phyloP scores from a whole-genome alignment of 768 basidiomycete genomes.

The Boletus subparvulus region DNA sequence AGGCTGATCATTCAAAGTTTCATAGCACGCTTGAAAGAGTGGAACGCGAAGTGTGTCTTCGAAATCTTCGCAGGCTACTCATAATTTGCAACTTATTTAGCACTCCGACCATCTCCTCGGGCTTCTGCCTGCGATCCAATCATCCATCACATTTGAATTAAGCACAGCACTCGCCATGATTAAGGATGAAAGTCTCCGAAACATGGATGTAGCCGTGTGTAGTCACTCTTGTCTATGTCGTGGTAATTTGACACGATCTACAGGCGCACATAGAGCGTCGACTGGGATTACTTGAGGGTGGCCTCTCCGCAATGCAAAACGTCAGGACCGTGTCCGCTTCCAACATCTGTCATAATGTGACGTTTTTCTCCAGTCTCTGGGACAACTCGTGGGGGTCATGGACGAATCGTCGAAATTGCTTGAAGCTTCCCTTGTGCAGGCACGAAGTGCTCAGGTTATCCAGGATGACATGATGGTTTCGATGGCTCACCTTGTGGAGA shows the following conservation, averaged over 20 bases:
- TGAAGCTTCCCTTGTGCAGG: conserved; percentile 31
- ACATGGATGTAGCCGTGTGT: conserved; percentile 27
- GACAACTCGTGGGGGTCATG: conserved; percentile 15
- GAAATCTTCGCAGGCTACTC: neutral
- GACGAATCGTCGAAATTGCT: conserved; percentile 30
- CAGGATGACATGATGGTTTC: conserved; percentile 40
- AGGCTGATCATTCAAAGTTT: conserved; percentile 25
- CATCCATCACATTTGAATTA: conserved; percentile 26
- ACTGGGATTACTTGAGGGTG: conserved; percentile 25
- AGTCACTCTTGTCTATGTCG: neutral
- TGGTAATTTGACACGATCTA: conserved; percentile 6
- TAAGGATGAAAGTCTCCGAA: conserved; percentile 29
- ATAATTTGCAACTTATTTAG: conserved; percentile 12
- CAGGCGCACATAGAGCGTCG: conserved; percentile 33
- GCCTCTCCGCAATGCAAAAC: conserved; percentile 31
- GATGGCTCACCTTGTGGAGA: conserved; percentile 35
- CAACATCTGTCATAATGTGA: conserved; percentile 14
- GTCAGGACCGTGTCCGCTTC: conserved; percentile 24
- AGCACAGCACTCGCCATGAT: conserved; percentile 26
- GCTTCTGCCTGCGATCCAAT: conserved; percentile 22
- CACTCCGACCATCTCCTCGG: conserved; percentile 30
- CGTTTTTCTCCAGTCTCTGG: conserved; percentile 17
- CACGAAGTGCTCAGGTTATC: conserved; percentile 31
- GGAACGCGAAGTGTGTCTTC: conserved; percentile 22
- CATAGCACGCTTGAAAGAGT: conserved; percentile 24